Evolutionary conservation across 2,329 filamentous ascomycete species (phyloP), one percentile per base, ranked within the genome.

Genomic region (Rutstroemia sp.): DNA sequence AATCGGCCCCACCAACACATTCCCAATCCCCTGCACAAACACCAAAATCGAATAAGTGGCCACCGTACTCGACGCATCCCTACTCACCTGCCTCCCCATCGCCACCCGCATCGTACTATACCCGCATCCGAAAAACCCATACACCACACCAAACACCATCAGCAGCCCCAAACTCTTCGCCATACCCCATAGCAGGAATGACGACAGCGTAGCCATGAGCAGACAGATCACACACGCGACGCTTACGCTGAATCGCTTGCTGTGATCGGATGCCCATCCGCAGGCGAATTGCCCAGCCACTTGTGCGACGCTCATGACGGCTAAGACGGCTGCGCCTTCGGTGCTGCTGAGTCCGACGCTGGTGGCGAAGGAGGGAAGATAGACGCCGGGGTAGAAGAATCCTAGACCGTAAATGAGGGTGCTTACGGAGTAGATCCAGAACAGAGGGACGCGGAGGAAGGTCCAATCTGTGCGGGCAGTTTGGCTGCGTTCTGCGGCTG

Each of bases 321-420:
- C 74, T 3, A 82, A 69, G 53, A 80, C 70, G 1, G 79, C 42
- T 0, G 84, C 83, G 8, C 85, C 88, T 63, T 91, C 81, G 3
- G 78, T 76, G 1, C 85, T 74, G 0, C 75, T 76, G 38, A 90
- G 76, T 0, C 87, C 88, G 38, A 90, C 46, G 27, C 46, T 12
- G n/a, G 23, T 48, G 23, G 48, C 48, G 45, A 30, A 82, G 0
- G 73, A 72, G 3, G 76, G 75, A 7, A 83, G 69, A 61, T 80
- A 82, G 0, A 80, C 75, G 3, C 76, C 72, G 2, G 80, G 80
- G 16, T 83, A 73, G 51, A 78, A 79, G 62, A 80, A 83, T 0
- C 78, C 80, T 21, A 76, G 70, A 38, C 73, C 76, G 62, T 82
- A 77, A 25, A 81, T 67, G 5, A 78, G 65, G 48, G 77, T 81